These are phyloP conservation scores for Carpinus fangiana DNA, from an alignment of 306 rosid genomes.

Conservation along the genomic window DNA sequence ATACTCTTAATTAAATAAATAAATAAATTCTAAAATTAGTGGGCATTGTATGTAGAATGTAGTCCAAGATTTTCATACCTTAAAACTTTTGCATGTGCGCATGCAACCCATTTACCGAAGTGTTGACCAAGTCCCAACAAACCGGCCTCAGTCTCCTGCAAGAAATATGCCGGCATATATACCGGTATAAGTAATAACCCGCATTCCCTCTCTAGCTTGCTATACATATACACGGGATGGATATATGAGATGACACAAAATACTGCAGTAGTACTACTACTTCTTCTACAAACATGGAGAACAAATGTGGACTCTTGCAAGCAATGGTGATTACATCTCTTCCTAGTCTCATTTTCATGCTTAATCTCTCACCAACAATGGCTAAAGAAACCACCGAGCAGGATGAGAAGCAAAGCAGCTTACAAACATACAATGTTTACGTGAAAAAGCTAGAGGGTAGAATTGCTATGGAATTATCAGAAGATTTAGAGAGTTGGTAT, in stretches of 20 bases:
- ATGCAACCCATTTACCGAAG: background rate
- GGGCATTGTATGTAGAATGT: too few relatives aligned
- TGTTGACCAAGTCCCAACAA: background rate
- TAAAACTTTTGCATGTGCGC: background rate
- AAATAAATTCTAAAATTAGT: too few relatives aligned
- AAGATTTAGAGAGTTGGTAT: constrained; percentile 57
- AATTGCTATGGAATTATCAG: constrained; percentile 19
- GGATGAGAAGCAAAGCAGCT: constrained; percentile 11
- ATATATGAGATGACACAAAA: background rate
- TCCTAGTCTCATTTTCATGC: constrained; percentile 31
- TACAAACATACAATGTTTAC: constrained; percentile 52
- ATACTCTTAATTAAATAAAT: too few relatives aligned
- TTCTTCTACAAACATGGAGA: constrained; percentile 34
- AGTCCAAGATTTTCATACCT: too few relatives aligned
- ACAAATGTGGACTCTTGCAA: background rate
- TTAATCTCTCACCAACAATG: constrained; percentile 7
- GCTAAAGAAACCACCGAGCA: background rate
- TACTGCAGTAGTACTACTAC: background rate
- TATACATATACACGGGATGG: constrained; percentile 8
- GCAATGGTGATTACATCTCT: constrained; percentile 23
- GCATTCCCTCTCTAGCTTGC: background rate
- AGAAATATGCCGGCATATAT: background rate
- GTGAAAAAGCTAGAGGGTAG: constrained; percentile 40
- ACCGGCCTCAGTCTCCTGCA: background rate
- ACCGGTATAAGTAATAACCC: background rate